Evolutionary conservation across 2,329 filamentous ascomycete species (phyloP).

Genomic region (Stromatinia cepivora): DNA sequence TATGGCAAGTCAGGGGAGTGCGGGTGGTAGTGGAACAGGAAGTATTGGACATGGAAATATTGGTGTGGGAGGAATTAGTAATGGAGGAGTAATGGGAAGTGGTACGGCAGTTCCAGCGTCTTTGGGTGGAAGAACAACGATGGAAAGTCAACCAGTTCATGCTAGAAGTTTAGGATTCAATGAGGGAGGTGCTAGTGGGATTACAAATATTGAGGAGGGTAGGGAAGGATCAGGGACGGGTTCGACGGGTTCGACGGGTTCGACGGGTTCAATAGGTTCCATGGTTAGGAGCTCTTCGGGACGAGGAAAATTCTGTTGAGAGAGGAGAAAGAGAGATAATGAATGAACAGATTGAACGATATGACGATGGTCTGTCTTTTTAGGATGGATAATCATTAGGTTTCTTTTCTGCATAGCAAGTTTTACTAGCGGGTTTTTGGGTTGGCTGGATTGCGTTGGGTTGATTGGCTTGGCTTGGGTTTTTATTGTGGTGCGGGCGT

Average conservation of each 20-base stretch:
- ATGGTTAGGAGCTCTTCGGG: too few species aligned
- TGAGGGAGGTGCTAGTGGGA: slow-evolving; percentile 35
- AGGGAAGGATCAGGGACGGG: background rate
- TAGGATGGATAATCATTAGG: too few species aligned
- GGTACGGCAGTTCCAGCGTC: slow-evolving; percentile 28
- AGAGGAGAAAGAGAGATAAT: too few species aligned
- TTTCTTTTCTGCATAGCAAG: too few species aligned
- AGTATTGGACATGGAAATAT: slow-evolving; percentile 4
- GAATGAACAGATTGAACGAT: too few species aligned
- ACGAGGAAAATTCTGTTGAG: too few species aligned
- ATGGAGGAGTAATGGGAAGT: slow-evolving; percentile 24
- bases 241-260: background rate
- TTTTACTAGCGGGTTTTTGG: too few species aligned
- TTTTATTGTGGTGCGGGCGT: too few species aligned
- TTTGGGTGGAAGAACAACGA: slow-evolving; percentile 32
- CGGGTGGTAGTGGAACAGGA: slow-evolving; percentile 9
- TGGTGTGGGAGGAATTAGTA: background rate
- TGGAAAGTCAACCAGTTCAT: slow-evolving; percentile 36
- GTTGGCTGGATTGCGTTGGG: too few species aligned
- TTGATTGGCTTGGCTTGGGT: too few species aligned
- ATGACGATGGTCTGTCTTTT: too few species aligned
- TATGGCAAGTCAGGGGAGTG: background rate
- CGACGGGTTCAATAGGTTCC: background rate
- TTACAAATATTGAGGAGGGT: slow-evolving; percentile 37
- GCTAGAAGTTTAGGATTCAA: slow-evolving; percentile 33